phyloP scores from a whole-genome alignment of 1,284 basidiomycete species.

The Acaromyces ingoldii region DNA sequence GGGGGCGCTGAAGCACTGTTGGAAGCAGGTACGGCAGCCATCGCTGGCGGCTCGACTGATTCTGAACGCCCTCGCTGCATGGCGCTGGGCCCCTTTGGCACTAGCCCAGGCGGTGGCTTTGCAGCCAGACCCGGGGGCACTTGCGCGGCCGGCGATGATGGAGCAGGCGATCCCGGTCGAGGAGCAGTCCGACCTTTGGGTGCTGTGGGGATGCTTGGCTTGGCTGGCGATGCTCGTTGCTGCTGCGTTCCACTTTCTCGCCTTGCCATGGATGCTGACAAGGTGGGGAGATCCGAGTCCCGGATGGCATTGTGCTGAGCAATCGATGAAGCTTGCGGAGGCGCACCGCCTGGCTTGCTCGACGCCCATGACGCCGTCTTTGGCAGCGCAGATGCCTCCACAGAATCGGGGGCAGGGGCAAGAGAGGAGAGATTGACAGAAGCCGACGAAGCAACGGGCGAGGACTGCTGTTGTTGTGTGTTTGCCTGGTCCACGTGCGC shows the following conservation, averaged over 20 bases:
- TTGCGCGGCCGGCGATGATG: constrained; percentile 26
- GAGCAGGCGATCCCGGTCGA: constrained; percentile 6
- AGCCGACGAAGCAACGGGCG: too few relatives aligned
- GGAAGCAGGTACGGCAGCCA: too few relatives aligned
- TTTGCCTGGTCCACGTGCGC: too few relatives aligned
- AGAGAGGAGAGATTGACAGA: too few relatives aligned
- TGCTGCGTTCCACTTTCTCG: constrained; percentile 16
- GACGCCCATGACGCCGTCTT: constrained; percentile 50
- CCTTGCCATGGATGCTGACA: constrained; percentile 27
- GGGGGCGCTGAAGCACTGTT: constrained; percentile 20
- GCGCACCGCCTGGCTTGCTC: constrained; percentile 26
- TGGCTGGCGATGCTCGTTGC: constrained; percentile 2
- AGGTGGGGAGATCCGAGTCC: constrained; percentile 38
- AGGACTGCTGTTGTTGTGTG: too few relatives aligned
- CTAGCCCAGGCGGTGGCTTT: too few relatives aligned
- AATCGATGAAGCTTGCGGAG: background rate
- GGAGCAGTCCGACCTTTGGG: constrained; percentile 1
- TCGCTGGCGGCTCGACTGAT: too few relatives aligned
- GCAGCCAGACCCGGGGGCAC: too few relatives aligned
- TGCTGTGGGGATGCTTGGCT: constrained; percentile 5
- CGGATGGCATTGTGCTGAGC: constrained; percentile 23
- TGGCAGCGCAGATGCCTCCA: constrained; percentile 42
- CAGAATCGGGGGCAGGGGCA: constrained; percentile 2
- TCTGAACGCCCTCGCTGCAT: too few relatives aligned
- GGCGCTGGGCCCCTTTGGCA: too few relatives aligned